Percentiles rank a stretch among this genome's conserved stretches.
Conservation (phyloP, 768 basidiomycete genomes). For the Amanita fuliginea region DNA sequence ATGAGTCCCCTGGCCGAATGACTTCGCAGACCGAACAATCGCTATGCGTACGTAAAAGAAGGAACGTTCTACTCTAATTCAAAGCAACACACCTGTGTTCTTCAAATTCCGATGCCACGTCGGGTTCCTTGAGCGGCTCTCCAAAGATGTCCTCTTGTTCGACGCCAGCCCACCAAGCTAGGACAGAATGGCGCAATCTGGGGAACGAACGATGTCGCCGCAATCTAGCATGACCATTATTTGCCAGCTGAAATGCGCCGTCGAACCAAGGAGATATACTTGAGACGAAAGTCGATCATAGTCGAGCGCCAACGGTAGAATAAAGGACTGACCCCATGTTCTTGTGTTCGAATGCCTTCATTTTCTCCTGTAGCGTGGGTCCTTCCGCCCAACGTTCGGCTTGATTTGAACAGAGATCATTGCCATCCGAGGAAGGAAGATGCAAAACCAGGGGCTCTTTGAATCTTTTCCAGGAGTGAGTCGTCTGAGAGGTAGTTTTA, state of each 20-base stretch:
- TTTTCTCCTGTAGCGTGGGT: background rate
- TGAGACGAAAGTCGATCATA: background rate
- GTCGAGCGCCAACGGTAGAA: background rate
- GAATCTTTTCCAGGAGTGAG: background rate
- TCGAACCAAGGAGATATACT: conserved; percentile 1
- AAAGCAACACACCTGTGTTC: conserved; percentile 3
- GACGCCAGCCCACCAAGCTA: conserved; percentile 6
- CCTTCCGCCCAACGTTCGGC: background rate
- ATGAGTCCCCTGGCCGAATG: conserved; percentile 4
- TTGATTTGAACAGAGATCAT: conserved; percentile 3
- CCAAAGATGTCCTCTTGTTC: background rate
- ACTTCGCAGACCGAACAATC: conserved; percentile 4
- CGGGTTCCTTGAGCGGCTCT: background rate
- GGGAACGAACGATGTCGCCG: conserved; percentile 3
- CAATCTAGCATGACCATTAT: background rate
- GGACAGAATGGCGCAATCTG: conserved; percentile 3
- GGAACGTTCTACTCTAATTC: background rate
- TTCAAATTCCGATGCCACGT: background rate
- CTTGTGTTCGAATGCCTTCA: conserved; percentile 5
- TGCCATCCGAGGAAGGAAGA: no score
- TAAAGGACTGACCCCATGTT: conserved; percentile 4
- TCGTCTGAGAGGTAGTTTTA: conserved; percentile 1
- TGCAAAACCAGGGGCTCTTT: background rate
- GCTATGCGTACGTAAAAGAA: background rate
- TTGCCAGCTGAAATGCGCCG: background rate